Evolutionary conservation across 2,329 filamentous ascomycete species (phyloP), one percentile per base, ranked within the genome.

Genomic region (Domatiomyces globalis): DNA sequence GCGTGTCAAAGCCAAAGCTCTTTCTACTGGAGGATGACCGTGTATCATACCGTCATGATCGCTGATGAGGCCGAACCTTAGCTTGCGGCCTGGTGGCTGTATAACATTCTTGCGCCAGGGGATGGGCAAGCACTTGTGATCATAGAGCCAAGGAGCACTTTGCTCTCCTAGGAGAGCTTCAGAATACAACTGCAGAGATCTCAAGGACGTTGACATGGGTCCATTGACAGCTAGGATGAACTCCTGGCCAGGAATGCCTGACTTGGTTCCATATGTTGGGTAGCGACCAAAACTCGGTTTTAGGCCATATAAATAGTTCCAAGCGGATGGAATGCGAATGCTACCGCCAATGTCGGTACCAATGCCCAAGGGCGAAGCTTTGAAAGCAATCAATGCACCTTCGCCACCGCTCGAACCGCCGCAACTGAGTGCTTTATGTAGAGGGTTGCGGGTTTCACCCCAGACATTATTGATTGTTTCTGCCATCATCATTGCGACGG

Each of bases 401-500:
- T 68, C 66, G 9, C 66, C 66, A 15, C 66, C 66, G 6, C 62
- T 66, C 1, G 63, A 66, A 1, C 66, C 66, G 3, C 66, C 66
- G 4, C 65, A 61, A 1, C 61, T 65, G 5, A 66, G 58, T 2
- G 58, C 59, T 18, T 64, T 65, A 49, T 68, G 65, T 5, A 62
- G 58, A 1, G 66, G 63, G 25, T 68, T 68, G 42, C 65, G 63
- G 0, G 66, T 69, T 45, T 69, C 66, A 15, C 69, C 70, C 61
- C 67, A 70, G 12, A 72, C 61, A 53, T 68, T 65, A 58, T 67
- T 71, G 27, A 65, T 65, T 2, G 68, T 69, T 51, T 71, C 69
- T 45, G 65, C 65, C 61, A 69, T 69, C 69, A 72, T 70, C 50
- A 71, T 67, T 1, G 71, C 71, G 53, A 73, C 70, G 0, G 75